Conservation (phyloP, 805 yeast genomes). For the Torulaspora franciscae region DNA sequence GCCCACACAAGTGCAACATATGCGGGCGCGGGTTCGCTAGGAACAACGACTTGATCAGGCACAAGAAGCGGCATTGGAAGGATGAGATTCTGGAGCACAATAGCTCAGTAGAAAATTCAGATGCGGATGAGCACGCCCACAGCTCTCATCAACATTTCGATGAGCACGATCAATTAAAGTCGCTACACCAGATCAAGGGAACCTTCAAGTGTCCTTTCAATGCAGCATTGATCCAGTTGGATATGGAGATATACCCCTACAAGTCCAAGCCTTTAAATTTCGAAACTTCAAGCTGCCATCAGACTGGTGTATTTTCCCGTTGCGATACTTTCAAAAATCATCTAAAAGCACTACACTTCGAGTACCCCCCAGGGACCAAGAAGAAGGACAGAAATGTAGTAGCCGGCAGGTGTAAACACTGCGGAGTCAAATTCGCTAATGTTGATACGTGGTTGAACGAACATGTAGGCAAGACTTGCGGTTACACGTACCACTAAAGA, state of each 20-base stretch:
- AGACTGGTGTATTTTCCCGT: constrained; percentile 78
- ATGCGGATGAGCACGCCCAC: constrained; percentile 5
- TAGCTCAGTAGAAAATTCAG: constrained; percentile 7
- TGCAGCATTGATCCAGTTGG: constrained; percentile 30
- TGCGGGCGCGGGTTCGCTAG: constrained; percentile 85
- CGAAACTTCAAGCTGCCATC: constrained; percentile 53
- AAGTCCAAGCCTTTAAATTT: constrained; percentile 23
- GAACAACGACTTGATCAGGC: constrained; percentile 80
- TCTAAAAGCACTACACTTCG: constrained; percentile 82
- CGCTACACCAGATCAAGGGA: constrained; percentile 32
- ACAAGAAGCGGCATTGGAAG: constrained; percentile 79
- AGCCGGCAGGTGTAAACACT: constrained; percentile 71
- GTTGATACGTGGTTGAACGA: constrained; percentile 75
- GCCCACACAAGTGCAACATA: constrained; percentile 73
- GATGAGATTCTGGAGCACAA: constrained; percentile 37
- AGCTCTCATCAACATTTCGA: constrained; percentile 3
- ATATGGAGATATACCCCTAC: constrained; percentile 31
- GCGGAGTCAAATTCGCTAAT: constrained; percentile 57
- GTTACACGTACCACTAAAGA: constrained; percentile 28
- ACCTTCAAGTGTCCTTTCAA: constrained; percentile 74
- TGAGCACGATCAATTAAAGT: constrained; percentile 26
- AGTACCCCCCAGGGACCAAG: constrained; percentile 80
- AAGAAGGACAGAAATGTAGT: constrained; percentile 67
- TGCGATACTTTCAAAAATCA: constrained; percentile 93
- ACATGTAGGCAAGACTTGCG: constrained; percentile 53